These are phyloP conservation scores for Vigna trinervia DNA, from an alignment of 306 rosid species.

Conservation along the genomic window DNA sequence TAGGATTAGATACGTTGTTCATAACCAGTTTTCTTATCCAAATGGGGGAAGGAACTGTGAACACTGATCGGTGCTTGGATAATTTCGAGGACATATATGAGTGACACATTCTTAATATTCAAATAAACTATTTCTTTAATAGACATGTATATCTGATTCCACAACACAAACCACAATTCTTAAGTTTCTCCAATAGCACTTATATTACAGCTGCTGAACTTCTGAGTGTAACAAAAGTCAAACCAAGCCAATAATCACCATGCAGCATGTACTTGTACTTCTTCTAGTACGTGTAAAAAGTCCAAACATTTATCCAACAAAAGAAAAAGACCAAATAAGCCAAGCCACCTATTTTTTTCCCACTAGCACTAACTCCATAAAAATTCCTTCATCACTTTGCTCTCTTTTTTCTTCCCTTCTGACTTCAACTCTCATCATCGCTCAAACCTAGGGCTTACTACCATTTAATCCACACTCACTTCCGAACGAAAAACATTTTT, in stretches of 20 bases:
- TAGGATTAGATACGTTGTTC: slow-evolving; percentile 23
- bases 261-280: background rate
- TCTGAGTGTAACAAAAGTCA: background rate
- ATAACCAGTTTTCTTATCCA: background rate
- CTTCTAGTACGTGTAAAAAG: background rate
- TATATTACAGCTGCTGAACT: background rate
- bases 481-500: background rate
- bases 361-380: background rate
- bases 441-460: background rate
- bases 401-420: background rate
- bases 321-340: background rate
- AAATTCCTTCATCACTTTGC: slow-evolving; percentile 7
- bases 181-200: background rate
- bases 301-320: background rate
- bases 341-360: background rate
- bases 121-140: background rate
- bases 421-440: background rate
- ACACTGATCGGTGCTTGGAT: slow-evolving; percentile 3
- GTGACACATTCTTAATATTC: slow-evolving; percentile 1
- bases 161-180: background rate
- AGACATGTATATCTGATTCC: no score
- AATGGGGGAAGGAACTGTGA: slow-evolving; percentile 1
- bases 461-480: background rate
- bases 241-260: background rate
- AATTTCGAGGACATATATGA: slow-evolving; percentile 18